Evolutionary conservation across 352 stramenopile species (phyloP), one percentile per base, ranked within the genome.

Genomic region (Phytophthora citrophthora): DNA sequence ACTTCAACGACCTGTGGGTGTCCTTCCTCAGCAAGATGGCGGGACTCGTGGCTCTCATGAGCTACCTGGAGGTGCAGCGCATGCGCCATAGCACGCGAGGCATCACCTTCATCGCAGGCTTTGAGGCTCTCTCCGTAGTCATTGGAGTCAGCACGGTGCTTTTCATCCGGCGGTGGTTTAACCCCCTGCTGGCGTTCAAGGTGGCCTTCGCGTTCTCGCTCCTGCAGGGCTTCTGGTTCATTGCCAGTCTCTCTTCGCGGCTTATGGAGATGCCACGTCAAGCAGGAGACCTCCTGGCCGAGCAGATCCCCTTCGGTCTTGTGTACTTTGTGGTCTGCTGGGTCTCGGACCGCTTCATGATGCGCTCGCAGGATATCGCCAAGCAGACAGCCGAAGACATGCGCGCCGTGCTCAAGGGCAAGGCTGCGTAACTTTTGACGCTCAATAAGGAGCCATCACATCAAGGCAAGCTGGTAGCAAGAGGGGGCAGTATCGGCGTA

Each of bases 1-100:
- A 93, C 74, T 94, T 94, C 60, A 94, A 94, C 58, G 82, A 91
- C 61, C 64, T 91, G 29, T 94, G 86, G 86, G 82, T 88, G 46
- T 85, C 79, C n/a, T 93, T 94, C 59, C 41, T 94, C 36, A 83
- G 76, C 72, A 94, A 93, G 56, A 86, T 92, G 68, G 75, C 80
- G 11, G 81, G 70, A 0, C 75, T 93, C 40, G 80, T 94, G 53
- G 68, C 71, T 55, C 64, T 91, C 61, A 90, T 94, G 76, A 77
- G 72, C 56, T 76, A 68, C 51, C 38, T 93, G 41, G 69, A 82
- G 69, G 46, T 90, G 38, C 81, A 91, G 63, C 66, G 74, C 56
- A 88, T 93, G 79, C 64, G 73, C 34, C 49, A 75, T 29, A 84
- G 72, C 52, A 54, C 69, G 15, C 64, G 54, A 10, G 80, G 79